Evolutionary conservation across 2,329 filamentous ascomycete species (phyloP), one percentile per base, ranked within the genome.

Genomic region (Juglanconis sp.): DNA sequence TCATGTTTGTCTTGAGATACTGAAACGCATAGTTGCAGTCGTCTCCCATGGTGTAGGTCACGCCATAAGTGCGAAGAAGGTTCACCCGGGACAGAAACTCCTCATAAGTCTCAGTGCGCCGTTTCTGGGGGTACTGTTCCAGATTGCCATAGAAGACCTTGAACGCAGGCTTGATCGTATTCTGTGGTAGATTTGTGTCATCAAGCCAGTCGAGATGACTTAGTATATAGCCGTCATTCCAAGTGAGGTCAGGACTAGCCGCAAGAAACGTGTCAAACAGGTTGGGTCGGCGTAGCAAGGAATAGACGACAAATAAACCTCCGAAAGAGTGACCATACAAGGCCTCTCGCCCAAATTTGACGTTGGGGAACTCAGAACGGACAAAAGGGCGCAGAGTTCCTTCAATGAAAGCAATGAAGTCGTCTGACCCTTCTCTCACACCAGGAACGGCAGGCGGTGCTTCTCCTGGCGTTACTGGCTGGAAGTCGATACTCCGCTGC

Each of bases 301-400:
- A 63, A 36, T 65, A 68, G 0, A 66, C 52, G 36, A 65, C 66
- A 50, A 70, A 67, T 9, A 67, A 44, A 1, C 67, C 68, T 1
- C 68, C 68, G 15, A 65, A 68, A 3, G 66, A 70, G 59, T 69
- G 67, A 5, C 67, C 66, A 36, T 63, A 68, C n/a, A 68, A 34
- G 2, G 65, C 66, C 38, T 67, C 64, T 15, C 63, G 63, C 3
- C 61, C 60, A n/a, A 69, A 67, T 4, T 31, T 40, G 1, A 70
- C 65, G 5, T 59, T 49, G 10, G 67, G 66, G 13, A 69, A 69
- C 4, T 57, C 65, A 1, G 52, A 24, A 2, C 56, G 58, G 17
- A 70, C 63, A 53, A 67, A 68, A 0, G 68, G 68, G 17, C 65
- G 65, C 7, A 69, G 59, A 1, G 56, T 56, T 2, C 54, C 55